Evolutionary conservation across 257 asterid genomes (phyloP), one percentile per base, ranked within the genome.

Genomic region (Jaltomata sinuosa): DNA sequence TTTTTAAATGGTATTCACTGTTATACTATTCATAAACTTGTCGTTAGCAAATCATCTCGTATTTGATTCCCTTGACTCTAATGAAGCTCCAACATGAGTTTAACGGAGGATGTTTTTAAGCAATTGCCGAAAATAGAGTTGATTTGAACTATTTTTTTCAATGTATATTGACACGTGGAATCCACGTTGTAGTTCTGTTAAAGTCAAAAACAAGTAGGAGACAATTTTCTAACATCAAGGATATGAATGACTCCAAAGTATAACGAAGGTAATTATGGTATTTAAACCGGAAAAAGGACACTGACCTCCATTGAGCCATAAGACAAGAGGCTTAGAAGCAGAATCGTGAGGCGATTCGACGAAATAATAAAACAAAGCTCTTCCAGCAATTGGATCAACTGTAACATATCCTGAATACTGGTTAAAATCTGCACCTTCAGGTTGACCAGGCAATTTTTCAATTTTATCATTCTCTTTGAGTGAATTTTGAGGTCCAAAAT

Each of bases 231-330:
- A 6, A 21, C 62, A 21, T 1, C 11, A 54, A 21, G 27, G 27
- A 2, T 54, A 54, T 54, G 62, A 54, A 54, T 54, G 62, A 54
- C 3, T 11, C 32, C 8, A 22, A 59, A 59, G 34, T 25, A 22
- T 22, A 59, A 22, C 68, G 1, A 12, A 10, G 34, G 34, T 18
- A 9, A 67, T 18, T 4, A 67, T 19, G 25, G 32, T 18, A 67
- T n/a, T 54, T 11, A 65, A 32, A 32, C 0, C 0, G 0, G 11
- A 71, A 42, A 74, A 14, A 45, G 11, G 5, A 16, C 25, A 4
- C 27, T 55, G 83, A 91, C 96, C 92, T 87, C 93, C 93, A 85
- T 89, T 90, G 40, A 91, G 81, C 94, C 96, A 92, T 53, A 90
- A 79, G 83, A 88, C 85, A 40, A 91, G 88, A 59, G 93, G 92